These are phyloP conservation scores for Trichocomaceae sp. DNA, from an alignment of 2,329 filamentous ascomycete species.

Conservation along the genomic window DNA sequence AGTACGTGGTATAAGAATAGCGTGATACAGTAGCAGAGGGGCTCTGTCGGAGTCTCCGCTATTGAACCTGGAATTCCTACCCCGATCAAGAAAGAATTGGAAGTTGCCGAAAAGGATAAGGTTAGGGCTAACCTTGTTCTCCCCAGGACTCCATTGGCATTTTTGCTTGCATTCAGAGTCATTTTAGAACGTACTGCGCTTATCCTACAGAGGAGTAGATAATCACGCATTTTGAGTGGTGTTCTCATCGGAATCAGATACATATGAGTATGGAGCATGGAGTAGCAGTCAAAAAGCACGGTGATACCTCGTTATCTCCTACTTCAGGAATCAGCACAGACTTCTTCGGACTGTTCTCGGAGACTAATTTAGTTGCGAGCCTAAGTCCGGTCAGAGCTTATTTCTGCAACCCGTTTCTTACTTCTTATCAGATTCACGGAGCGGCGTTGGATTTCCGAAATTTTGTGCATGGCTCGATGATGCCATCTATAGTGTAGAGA, in stretches of 20 bases:
- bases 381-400: neutral
- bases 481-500: too few species aligned
- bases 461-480: too few species aligned
- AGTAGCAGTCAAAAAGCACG: too few species aligned
- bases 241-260: too few species aligned
- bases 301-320: neutral
- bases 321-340: neutral
- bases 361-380: neutral
- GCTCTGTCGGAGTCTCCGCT: neutral
- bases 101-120: neutral
- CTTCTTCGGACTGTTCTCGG: neutral
- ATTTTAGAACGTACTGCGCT: too few species aligned
- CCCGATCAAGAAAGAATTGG: neutral
- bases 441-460: neutral
- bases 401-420: too few species aligned
- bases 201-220: too few species aligned
- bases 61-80: neutral
- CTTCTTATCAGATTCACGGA: neutral
- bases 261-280: too few species aligned
- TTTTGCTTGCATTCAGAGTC: too few species aligned
- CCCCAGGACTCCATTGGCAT: too few species aligned
- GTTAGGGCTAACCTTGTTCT: neutral
- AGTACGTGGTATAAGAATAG: neutral
- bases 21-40: constrained; percentile 2
- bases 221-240: too few species aligned